Evolutionary conservation across 2,329 filamentous ascomycete species (phyloP).

Genomic region (Calonectria ilicicola): DNA sequence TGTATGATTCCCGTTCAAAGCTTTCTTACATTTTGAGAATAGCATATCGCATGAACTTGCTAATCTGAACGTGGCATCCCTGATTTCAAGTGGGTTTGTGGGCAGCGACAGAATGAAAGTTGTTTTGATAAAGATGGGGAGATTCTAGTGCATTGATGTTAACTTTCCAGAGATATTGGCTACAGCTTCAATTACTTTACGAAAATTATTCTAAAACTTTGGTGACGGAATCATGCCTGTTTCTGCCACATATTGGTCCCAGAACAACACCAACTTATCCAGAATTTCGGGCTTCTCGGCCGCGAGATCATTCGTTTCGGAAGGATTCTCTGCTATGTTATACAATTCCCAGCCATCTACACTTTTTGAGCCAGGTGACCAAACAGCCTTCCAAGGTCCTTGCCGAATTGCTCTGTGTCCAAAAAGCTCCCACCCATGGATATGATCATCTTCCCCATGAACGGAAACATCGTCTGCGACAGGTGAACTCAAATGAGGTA

Average conservation of each 20-base stretch:
- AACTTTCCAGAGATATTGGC: too few relatives aligned
- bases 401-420: conserved; percentile 64
- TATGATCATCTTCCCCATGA: conserved; percentile 59
- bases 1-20: too few relatives aligned
- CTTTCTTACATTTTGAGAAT: too few relatives aligned
- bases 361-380: conserved; percentile 50
- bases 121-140: too few relatives aligned
- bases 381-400: conserved; percentile 68
- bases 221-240: conserved; percentile 25
- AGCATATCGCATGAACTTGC: too few relatives aligned
- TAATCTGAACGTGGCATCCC: too few relatives aligned
- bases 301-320: conserved; percentile 25
- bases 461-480: conserved; percentile 57
- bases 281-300: conserved; percentile 11
- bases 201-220: background rate
- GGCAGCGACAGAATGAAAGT: too few relatives aligned
- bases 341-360: conserved; percentile 29
- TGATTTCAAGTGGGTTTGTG: too few relatives aligned
- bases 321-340: conserved; percentile 21
- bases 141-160: too few relatives aligned
- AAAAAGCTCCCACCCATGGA: conserved; percentile 68
- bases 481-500: conserved; percentile 20
- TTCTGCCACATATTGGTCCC: conserved; percentile 29
- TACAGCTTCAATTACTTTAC: too few relatives aligned
- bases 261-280: conserved; percentile 22